Evolutionary conservation across 2,329 filamentous ascomycete genomes (phyloP).

Genomic region (Coniochaeta sp.): DNA sequence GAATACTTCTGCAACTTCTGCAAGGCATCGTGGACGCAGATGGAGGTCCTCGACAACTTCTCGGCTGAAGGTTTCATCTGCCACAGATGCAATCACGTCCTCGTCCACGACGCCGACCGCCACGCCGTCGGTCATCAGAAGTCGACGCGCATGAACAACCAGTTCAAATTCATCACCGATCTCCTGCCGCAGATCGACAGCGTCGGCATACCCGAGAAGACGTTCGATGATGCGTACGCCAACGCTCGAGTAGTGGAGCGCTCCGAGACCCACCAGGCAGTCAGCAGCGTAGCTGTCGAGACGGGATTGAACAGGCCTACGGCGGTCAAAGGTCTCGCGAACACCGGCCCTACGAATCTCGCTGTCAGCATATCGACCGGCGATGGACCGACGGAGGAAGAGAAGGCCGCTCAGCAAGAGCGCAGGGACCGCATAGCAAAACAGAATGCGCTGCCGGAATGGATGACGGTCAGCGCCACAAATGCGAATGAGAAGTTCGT

Average conservation of each 20-base stretch:
- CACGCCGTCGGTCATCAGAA: conserved; percentile 65
- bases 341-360: conserved; percentile 61
- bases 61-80: conserved; percentile 72
- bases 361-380: conserved; percentile 61
- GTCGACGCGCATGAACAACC: conserved; percentile 67
- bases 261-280: conserved; percentile 60
- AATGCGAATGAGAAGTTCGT: conserved; percentile 50
- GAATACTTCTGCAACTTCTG: conserved; percentile 83
- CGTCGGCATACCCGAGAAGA: conserved; percentile 66
- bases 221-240: conserved; percentile 61
- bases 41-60: conserved; percentile 78
- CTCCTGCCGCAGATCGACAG: conserved; percentile 70
- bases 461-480: conserved; percentile 62
- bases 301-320: conserved; percentile 48
- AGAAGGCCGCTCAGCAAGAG: conserved; percentile 57
- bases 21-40: conserved; percentile 76
- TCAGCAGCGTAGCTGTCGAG: conserved; percentile 51
- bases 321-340: conserved; percentile 61
- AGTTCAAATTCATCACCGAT: conserved; percentile 72
- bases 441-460: conserved; percentile 63
- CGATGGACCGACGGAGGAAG: conserved; percentile 59
- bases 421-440: conserved; percentile 57
- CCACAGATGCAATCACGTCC: conserved; percentile 62
- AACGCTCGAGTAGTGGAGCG: conserved; percentile 57
- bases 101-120: conserved; percentile 60